Evolutionary conservation across 495 filamentous ascomycete genomes (phyloP).

Genomic region (Rusavskia elegans): DNA sequence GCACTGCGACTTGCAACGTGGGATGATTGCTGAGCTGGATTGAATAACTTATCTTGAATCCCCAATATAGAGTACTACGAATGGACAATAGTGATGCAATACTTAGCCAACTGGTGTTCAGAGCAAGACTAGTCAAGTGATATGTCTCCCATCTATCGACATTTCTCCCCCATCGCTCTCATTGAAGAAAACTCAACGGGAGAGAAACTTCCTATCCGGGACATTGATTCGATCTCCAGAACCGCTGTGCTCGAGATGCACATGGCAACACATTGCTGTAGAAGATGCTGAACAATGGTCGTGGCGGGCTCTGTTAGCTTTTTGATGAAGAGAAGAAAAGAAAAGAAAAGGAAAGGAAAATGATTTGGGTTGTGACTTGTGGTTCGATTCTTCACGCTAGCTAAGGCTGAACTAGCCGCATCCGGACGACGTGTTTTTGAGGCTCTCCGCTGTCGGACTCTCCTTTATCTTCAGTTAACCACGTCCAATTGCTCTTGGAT

Average conservation of each 20-base stretch:
- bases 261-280: slow-evolving; percentile 51
- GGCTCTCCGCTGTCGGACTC: too few relatives aligned
- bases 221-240: slow-evolving; percentile 37
- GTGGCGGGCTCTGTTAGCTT: slow-evolving; percentile 46
- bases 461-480: too few relatives aligned
- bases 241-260: slow-evolving; percentile 26
- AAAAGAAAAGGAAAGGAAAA: slow-evolving; percentile 10
- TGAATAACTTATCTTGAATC: too few relatives aligned
- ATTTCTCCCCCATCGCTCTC: slow-evolving; percentile 50
- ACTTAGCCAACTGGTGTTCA: too few relatives aligned
- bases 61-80: too few relatives aligned
- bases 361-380: not conserved
- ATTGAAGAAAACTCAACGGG: slow-evolving; percentile 47
- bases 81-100: not conserved
- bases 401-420: not conserved
- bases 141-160: slow-evolving; percentile 53
- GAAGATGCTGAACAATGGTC: slow-evolving; percentile 39
- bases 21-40: too few relatives aligned
- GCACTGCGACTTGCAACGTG: too few relatives aligned
- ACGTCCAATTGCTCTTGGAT: too few relatives aligned
- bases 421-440: not conserved
- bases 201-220: slow-evolving; percentile 52
- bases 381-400: slow-evolving; percentile 5
- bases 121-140: slow-evolving; percentile 1
- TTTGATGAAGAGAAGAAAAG: slow-evolving; percentile 32